Percentiles rank a stretch among this genome's conserved stretches.
Evolutionary conservation across 1,284 basidiomycete species (phyloP).

Genomic region (Athelia sp.): DNA sequence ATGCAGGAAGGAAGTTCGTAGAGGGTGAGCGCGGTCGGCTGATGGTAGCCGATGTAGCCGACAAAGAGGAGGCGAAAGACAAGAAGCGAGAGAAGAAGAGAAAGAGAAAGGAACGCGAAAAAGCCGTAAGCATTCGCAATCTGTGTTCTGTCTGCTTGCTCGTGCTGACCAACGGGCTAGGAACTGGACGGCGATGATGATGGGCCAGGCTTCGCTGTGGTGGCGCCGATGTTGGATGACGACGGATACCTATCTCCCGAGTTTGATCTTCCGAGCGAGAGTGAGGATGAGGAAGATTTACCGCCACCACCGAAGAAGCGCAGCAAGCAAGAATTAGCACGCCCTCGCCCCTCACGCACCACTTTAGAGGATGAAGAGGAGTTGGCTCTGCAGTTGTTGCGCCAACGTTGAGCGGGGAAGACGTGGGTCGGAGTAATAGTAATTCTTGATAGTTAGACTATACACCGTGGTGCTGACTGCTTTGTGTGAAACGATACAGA

Average conservation of each 20-base stretch:
- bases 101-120: constrained; percentile 79
- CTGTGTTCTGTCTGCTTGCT: constrained; percentile 6
- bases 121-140: constrained; percentile 32
- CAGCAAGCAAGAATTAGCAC: constrained; percentile 17
- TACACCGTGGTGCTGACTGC: no score
- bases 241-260: constrained; percentile 74
- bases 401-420: constrained; percentile 11
- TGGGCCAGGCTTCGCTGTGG: constrained; percentile 17
- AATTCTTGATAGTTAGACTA: no score
- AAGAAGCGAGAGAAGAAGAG: constrained; percentile 88
- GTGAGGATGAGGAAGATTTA: constrained; percentile 38
- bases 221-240: constrained; percentile 34
- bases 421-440: no score
- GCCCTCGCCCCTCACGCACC: constrained; percentile 7
- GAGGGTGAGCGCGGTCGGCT: constrained; percentile 70
- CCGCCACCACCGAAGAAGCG: constrained; percentile 34
- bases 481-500: no score
- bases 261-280: constrained; percentile 53
- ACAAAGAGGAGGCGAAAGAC: constrained; percentile 81
- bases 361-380: constrained; percentile 48
- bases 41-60: constrained; percentile 65
- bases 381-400: constrained; percentile 41
- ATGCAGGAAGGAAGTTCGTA: constrained; percentile 66
- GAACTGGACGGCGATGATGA: constrained; percentile 17
- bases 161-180: neutral